Percentiles rank a stretch among this genome's conserved stretches.
These are phyloP conservation scores for Torulaspora microellipsoides DNA, from an alignment of 805 yeast genomes.

Conservation along the genomic window DNA sequence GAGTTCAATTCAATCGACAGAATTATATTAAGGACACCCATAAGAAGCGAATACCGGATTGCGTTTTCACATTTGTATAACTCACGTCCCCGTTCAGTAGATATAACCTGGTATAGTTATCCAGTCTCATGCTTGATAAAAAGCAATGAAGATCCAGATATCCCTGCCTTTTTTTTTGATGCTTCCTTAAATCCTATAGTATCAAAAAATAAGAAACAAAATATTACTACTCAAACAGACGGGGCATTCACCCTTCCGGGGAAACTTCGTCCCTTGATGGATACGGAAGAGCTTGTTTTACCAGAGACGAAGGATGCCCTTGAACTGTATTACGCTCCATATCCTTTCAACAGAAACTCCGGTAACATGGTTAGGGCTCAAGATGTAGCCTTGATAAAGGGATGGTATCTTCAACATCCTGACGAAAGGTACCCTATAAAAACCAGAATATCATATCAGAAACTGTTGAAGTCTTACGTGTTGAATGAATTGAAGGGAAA, in stretches of 20 bases:
- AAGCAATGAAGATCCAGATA: slow-evolving; percentile 43
- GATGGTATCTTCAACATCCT: slow-evolving; percentile 74
- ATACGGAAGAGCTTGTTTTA: slow-evolving; percentile 41
- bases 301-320: slow-evolving; percentile 54
- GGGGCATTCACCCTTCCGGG: slow-evolving; percentile 32
- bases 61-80: slow-evolving; percentile 86
- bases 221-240: slow-evolving; percentile 37
- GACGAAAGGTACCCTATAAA: slow-evolving; percentile 62
- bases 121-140: slow-evolving; percentile 51
- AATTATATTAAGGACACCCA: slow-evolving; percentile 70
- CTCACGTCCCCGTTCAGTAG: slow-evolving; percentile 63
- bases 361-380: slow-evolving; percentile 78
- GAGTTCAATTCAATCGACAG: slow-evolving; percentile 89
- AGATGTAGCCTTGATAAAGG: slow-evolving; percentile 80
- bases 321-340: slow-evolving; percentile 72
- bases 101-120: slow-evolving; percentile 57
- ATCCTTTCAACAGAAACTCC: slow-evolving; percentile 73
- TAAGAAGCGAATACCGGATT: slow-evolving; percentile 77
- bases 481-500: slow-evolving; percentile 60
- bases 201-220: slow-evolving; percentile 13
- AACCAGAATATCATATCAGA: slow-evolving; percentile 83
- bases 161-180: slow-evolving; percentile 55
- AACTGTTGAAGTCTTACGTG: slow-evolving; percentile 72
- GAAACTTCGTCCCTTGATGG: slow-evolving; percentile 49
- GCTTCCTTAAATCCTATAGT: slow-evolving; percentile 52